Percentiles rank a stretch among this genome's conserved stretches.
Conservation (phyloP, 2,329 filamentous ascomycete species). For the Venturia effusa region DNA sequence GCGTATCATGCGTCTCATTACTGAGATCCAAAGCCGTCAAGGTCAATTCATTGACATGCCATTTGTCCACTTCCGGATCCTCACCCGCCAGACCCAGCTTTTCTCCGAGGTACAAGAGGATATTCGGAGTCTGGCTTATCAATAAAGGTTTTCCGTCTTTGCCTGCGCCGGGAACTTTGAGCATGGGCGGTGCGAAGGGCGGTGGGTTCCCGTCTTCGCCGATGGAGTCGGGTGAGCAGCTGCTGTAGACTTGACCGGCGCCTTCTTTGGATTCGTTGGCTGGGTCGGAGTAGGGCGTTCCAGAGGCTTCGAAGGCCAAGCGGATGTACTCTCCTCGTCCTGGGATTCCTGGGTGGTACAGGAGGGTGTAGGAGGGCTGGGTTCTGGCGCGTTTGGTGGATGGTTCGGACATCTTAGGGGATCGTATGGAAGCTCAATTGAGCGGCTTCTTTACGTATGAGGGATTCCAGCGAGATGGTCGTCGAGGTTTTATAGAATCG, state of each 20-base stretch:
- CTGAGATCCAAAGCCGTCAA: constrained; percentile 63
- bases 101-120: constrained; percentile 58
- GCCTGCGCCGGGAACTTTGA: constrained; percentile 39
- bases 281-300: constrained; percentile 53
- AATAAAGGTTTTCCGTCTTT: constrained; percentile 45
- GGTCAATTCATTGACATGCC: constrained; percentile 50
- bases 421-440: background rate
- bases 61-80: constrained; percentile 36
- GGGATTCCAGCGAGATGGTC: background rate
- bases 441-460: background rate
- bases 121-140: constrained; percentile 61
- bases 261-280: constrained; percentile 42
- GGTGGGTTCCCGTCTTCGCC: constrained; percentile 50
- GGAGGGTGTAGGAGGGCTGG: constrained; percentile 45
- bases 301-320: constrained; percentile 59
- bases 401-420: constrained; percentile 3
- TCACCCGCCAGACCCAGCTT: constrained; percentile 46
- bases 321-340: constrained; percentile 67
- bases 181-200: constrained; percentile 53
- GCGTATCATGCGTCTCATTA: constrained; percentile 63
- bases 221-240: constrained; percentile 32
- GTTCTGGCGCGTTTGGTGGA: background rate
- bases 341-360: constrained; percentile 63
- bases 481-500: background rate
- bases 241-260: constrained; percentile 38